These are phyloP conservation scores for Starmera stellimalicola DNA, from an alignment of 1,139 yeast species.

Conservation along the genomic window DNA sequence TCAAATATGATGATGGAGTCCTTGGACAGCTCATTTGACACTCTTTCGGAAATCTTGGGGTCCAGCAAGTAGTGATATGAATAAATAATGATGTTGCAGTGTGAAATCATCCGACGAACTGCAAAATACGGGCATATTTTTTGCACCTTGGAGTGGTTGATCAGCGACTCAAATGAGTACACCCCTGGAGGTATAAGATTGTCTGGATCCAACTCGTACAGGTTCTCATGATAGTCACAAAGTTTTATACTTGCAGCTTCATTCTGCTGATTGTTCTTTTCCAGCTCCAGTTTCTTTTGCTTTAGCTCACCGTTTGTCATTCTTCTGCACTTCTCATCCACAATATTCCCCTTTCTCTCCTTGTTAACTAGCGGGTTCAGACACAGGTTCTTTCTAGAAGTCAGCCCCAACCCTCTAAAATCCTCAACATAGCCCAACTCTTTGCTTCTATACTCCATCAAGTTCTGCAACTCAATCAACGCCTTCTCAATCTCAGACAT, in stretches of 20 bases:
- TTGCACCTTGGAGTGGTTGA: conserved; percentile 65
- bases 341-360: conserved; percentile 87
- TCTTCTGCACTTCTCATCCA: conserved; percentile 92
- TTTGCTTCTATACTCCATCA: conserved; percentile 78
- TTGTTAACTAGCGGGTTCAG: conserved; percentile 80
- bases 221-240: conserved; percentile 85
- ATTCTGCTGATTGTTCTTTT: background rate
- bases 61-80: conserved; percentile 93
- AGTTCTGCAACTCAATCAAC: conserved; percentile 76
- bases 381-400: conserved; percentile 90
- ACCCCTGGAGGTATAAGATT: conserved; percentile 88
- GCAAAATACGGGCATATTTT: conserved; percentile 95
- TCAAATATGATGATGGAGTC: conserved; percentile 93
- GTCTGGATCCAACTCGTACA: conserved; percentile 79
- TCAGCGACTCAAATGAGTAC: conserved; percentile 79
- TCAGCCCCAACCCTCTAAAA: conserved; percentile 86
- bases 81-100: conserved; percentile 88
- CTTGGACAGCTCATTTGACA: conserved; percentile 82
- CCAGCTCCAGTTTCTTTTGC: conserved; percentile 51
- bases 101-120: conserved; percentile 95
- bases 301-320: conserved; percentile 88
- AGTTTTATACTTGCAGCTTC: conserved; percentile 46
- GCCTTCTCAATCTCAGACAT: conserved; percentile 99
- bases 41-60: conserved; percentile 95
- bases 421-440: conserved; percentile 81